Evolutionary conservation across 2,329 filamentous ascomycete species (phyloP).

Genomic region (Endoconidiophora polonica): DNA sequence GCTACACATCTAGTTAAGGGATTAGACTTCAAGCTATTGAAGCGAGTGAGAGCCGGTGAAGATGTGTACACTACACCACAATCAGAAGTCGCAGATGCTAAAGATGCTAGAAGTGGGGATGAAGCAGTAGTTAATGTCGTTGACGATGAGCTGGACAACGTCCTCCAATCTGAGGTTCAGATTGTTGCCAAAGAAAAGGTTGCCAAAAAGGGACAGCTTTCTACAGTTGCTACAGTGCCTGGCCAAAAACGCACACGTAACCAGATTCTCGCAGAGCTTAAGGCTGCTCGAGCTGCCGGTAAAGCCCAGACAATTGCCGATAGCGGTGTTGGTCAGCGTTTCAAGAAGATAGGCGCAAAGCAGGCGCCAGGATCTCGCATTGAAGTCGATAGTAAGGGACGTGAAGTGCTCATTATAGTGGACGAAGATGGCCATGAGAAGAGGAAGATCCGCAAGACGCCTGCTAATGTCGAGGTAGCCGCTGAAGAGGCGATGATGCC

Average conservation of each 20-base stretch:
- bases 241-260: constrained; percentile 48
- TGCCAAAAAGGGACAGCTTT: constrained; percentile 41
- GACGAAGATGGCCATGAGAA: constrained; percentile 52
- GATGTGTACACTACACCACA: constrained; percentile 35
- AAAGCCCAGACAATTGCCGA: constrained; percentile 30
- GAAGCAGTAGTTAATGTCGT: constrained; percentile 32
- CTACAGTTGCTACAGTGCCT: constrained; percentile 32
- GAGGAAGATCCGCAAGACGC: constrained; percentile 35
- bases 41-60: constrained; percentile 52
- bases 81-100: constrained; percentile 16
- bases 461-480: constrained; percentile 21
- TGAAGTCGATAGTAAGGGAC: constrained; percentile 42
- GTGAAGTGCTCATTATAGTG: constrained; percentile 47
- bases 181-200: constrained; percentile 33
- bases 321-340: constrained; percentile 38
- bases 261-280: constrained; percentile 51
- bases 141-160: constrained; percentile 49
- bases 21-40: constrained; percentile 66
- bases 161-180: constrained; percentile 38
- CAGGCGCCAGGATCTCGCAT: constrained; percentile 38
- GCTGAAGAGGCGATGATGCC: constrained; percentile 27
- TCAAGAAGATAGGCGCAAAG: constrained; percentile 46
- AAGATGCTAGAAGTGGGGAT: constrained; percentile 35
- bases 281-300: constrained; percentile 43
- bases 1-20: constrained; percentile 86